Evolutionary conservation across 192 early-diverging fungal genomes (phyloP), one percentile per base, ranked within the genome.

Genomic region (Gigaspora rosea): DNA sequence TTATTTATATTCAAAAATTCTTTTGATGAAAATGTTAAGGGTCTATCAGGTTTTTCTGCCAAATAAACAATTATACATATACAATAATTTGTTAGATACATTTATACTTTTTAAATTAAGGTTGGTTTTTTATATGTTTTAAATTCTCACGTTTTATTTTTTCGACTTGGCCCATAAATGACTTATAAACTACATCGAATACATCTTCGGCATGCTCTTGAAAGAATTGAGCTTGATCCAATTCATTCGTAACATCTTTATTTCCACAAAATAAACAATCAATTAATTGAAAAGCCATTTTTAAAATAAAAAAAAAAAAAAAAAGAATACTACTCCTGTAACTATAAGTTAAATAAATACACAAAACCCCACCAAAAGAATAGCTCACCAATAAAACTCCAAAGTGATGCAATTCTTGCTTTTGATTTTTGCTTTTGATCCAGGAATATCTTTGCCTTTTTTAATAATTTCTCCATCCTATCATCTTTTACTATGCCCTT

Each of bases 381-480:
- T 51, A 32, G 61, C 79, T 64, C 85, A 89, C 93, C 93, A 47
- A 95, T 75, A 78, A 93, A 94, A 69, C 82, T 85, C 85, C 86
- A 91, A 22, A 95, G 80, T 13, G 88, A 86, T 12, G 79, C 77
- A 13, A 92, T 80, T 49, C 94, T 83, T 47, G 90, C 84, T 76
- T 95, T 95, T 16, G 85, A 78, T 68, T 92, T 94, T 67, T 91
- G 88, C 79, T 89, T 90, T 47, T 93, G 92, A 76, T 95, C 94
- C 27, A 95, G 74, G 80, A 95, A 94, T 54, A 84, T 86, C 73
- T 90, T 93, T 35, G 88, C 84, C 68, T 92, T 91, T 78, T 93
- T 94, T 61, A 86, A 76, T 3, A 92, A 79, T 81, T 91, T 93
- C 75, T 94, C 94, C 61, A 79, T 75, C 27, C 70, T 72, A 15